Conservation (phyloP, 1,284 basidiomycete species). For the Ustilago vetiveriae region DNA sequence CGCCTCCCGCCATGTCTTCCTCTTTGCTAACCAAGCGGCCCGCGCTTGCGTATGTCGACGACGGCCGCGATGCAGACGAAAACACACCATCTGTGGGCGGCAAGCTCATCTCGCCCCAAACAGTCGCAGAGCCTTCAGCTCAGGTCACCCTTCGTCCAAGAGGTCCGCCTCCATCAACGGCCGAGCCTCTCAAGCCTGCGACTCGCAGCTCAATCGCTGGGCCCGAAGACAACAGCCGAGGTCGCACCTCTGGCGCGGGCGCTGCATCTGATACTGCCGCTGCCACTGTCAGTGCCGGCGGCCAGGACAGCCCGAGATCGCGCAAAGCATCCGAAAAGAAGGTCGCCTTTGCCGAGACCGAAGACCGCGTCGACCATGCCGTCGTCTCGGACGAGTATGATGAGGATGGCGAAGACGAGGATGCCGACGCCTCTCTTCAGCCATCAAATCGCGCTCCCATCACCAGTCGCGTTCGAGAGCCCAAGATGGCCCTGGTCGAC, state of each 20-base stretch:
- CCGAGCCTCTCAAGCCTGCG: conserved; percentile 52
- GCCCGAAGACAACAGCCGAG: conserved; percentile 8
- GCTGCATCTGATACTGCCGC: conserved; percentile 4
- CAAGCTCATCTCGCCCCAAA: conserved; percentile 37
- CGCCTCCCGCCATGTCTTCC: conserved; percentile 32
- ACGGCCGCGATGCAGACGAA: conserved; percentile 38
- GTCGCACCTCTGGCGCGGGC: conserved; percentile 2
- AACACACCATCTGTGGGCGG: conserved; percentile 46
- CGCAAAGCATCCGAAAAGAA: conserved; percentile 50
- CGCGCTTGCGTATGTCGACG: conserved; percentile 38
- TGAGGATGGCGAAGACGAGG: conserved; percentile 37
- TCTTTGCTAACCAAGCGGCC: conserved; percentile 37
- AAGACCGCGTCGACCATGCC: conserved; percentile 44
- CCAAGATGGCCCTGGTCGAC: conserved; percentile 20
- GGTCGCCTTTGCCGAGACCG: conserved; percentile 60
- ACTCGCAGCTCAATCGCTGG: conserved; percentile 13
- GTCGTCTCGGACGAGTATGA: conserved; percentile 28
- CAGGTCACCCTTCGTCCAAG: conserved; percentile 50
- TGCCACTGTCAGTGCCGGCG: background rate
- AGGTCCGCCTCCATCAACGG: conserved; percentile 39
- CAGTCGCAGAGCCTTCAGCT: conserved; percentile 47
- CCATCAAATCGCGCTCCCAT: background rate
- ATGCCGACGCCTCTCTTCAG: conserved; percentile 2
- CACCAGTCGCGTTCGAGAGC: background rate
- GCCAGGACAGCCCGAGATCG: conserved; percentile 12